Evolutionary conservation across 805 yeast genomes (phyloP), one percentile per base, ranked within the genome.

Genomic region (Candida xyloterini): DNA sequence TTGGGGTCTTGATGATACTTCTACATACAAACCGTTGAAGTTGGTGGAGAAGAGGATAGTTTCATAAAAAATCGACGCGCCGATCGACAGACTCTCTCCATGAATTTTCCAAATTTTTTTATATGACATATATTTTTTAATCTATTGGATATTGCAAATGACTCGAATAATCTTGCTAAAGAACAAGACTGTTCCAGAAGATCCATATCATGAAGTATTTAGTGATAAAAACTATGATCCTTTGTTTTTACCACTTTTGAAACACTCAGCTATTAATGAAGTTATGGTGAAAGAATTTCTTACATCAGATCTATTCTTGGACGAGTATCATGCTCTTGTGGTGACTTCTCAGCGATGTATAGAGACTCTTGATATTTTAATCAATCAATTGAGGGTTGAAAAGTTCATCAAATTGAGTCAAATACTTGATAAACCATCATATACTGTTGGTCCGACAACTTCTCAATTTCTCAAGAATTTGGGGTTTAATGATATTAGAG

Each of bases 401-500:
- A 38, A 30, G 7, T 49, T 44, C 38, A 34, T 27, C 5, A 16
- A 26, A 20, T 33, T 57, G 11, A 50, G 56, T 7, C 38, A 34
- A 0, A 63, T 80, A 1, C 56, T 76, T 6, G 38, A 47, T 3
- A 79, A 78, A 50, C 75, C 80, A 0, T 81, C 83, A 0, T 91
- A 80, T 55, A 87, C 96, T 0, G 96, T 91, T 5, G 98, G 98
- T 0, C 96, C 96, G 1, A 89, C 95, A 0, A 91, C 98, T 0
- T 74, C 73, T 14, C 65, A 67, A 11, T 76, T 83, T 13, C 59
- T 91, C 10, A 44, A 56, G 2, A 65, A 67, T 6, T 59, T 78
- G 22, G 96, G 96, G 1, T 91, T 89, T 56, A 54, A 41, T 1
- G 74, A 77, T 44, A 73, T 91, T 0, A 62, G 77, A 40, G 96